These are phyloP conservation scores for Triticum aestivum DNA, from an alignment of 176 grass and related monocot species.

Conservation along the genomic window DNA sequence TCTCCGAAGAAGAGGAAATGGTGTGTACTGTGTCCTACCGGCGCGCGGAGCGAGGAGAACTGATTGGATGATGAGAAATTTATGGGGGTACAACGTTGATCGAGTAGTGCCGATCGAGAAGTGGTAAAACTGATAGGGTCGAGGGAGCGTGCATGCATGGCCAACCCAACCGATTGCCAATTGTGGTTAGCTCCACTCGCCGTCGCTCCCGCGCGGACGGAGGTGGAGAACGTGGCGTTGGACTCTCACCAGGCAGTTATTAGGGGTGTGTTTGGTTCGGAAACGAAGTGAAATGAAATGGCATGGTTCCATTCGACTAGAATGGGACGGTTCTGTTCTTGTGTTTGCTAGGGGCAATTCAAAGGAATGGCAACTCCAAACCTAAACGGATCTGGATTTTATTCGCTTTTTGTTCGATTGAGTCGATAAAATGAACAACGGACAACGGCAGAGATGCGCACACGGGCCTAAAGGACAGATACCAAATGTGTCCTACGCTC, in stretches of 20 bases:
- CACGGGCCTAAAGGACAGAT: too few species aligned
- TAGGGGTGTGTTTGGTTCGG: too few species aligned
- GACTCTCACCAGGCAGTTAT: neutral
- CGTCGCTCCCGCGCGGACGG: neutral
- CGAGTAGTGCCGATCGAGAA: neutral
- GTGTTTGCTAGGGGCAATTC: too few species aligned
- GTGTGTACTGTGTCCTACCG: neutral
- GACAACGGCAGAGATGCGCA: too few species aligned
- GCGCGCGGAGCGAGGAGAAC: neutral
- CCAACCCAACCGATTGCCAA: neutral
- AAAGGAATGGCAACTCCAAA: too few species aligned
- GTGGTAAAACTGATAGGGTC: neutral
- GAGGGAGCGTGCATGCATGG: conserved; percentile 1
- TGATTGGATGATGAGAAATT: neutral
- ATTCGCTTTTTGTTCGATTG: too few species aligned
- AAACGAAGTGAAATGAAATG: too few species aligned
- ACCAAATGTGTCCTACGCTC: too few species aligned
- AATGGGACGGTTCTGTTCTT: too few species aligned
- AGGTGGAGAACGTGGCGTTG: conserved; percentile 37
- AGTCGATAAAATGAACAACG: too few species aligned
- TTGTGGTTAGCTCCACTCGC: neutral
- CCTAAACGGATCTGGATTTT: too few species aligned
- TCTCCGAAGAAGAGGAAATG: neutral
- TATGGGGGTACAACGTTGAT: neutral
- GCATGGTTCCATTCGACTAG: too few species aligned